Evolutionary conservation across 768 basidiomycete genomes (phyloP), one percentile per base, ranked within the genome.

Genomic region (Suillus clintonianus): DNA sequence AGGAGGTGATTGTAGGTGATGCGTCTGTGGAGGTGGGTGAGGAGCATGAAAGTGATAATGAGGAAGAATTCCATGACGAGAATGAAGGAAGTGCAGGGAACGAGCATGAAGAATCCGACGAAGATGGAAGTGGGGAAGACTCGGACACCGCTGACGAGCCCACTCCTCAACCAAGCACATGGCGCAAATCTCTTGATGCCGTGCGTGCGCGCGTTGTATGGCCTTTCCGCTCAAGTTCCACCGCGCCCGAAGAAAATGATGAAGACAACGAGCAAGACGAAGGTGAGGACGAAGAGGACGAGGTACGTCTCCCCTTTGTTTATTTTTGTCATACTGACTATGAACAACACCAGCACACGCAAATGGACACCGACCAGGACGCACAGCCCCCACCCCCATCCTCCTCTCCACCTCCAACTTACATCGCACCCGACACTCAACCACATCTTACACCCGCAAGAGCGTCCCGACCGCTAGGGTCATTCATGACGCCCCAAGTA

Each of bases 401-500:
- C 1, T 57, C 56, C 2, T 57, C 56, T 5, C 51, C 51, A 11
- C 39, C 56, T 27, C 39, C 39, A 5, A 4, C 22, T 34, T 8
- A 48, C 51, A 34, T 50, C 32, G 22, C 56, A 27, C 50, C 39
- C 39, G 39, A 37, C 6, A 22, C 13, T 5, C 54, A 41, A 59
- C 13, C 62, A 57, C 48, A 11, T 22, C 3, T 57, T 10, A 53
- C 57, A 19, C 59, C 57, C 32, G 51, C 59, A 62, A 66, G 47
- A 67, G 71, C 15, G 68, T 64, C 43, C 54, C 68, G n/a, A 64
- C 70, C 43, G 65, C 66, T 47, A 51, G 76, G 77, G 17, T 51
- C 64, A 13, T 89, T 89, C 75, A 85, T 86, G 85, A 89, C 86
- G 1, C 88, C 88, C 0, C 87, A 88, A 72, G 68, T 71, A 15